Base-by-base conservation (phyloP, 2,329 filamentous ascomycete species). In the Epichloe scottii region DNA sequence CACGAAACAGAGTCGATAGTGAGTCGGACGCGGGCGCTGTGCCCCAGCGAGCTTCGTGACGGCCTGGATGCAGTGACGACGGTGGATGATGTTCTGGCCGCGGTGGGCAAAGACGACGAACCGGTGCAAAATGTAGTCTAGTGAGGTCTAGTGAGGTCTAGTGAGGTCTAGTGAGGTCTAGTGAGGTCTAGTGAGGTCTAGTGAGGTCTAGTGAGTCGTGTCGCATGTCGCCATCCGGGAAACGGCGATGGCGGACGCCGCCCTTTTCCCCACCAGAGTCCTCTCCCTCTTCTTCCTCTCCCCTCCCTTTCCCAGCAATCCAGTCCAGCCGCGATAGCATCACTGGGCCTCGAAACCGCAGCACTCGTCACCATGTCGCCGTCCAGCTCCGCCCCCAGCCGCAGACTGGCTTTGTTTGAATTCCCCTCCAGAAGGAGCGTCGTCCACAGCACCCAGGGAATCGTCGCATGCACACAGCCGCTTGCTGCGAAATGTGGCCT, bases 381-480 rank as follows among this genome's bases (percentile, higher is more conserved):
- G 51, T 63, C 71, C 2, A 73, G 68, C 1, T 60, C 68, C 0
- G 73, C 75, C 26, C 58, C 78, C 11, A 77, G 71, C 58, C 70
- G 71, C 21, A 69, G 72, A 49, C 63, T 63, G 46, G 68, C 72
- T 51, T 82, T 87, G 60, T 71, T 75, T 54, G 76, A 78, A 55
- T 91, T 88, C 63, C 68, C 87, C 10, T 94, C 89, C 59, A 81
- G 91, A 39, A 77, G 93, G 55, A 96, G 91, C 59, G 89, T 95
- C 12, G 88, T 97, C 12, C 90, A 97, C 66, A 95, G 89, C 66
- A 90, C 87, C 5, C 85, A 90, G 61, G 91, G 89, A 44, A 95
- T 97, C 52, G 87, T 97, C 46, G 79, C 90, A 11, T 94, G 86
- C 64, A 87, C 89, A 1, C 91, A 97, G 66, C 89, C 93, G 14